These are phyloP conservation scores for Galerina marginata DNA, from an alignment of 768 basidiomycete genomes.

Conservation along the genomic window DNA sequence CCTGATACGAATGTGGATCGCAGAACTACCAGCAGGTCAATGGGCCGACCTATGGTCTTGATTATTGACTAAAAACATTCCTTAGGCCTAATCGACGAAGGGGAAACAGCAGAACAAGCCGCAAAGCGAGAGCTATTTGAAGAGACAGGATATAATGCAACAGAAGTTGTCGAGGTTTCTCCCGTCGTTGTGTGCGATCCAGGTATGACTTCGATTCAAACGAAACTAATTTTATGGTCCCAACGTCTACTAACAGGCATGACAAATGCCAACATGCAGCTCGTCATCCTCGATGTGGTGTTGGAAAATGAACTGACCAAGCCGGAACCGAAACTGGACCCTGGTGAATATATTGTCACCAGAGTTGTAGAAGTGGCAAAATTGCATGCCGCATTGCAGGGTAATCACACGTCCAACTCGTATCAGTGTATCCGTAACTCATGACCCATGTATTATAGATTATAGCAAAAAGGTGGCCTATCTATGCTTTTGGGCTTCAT, in stretches of 20 bases:
- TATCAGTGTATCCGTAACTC: slow-evolving; percentile 4
- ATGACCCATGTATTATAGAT: slow-evolving; percentile 37
- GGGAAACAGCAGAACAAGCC: slow-evolving; percentile 79
- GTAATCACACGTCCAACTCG: slow-evolving; percentile 46
- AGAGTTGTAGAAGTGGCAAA: slow-evolving; percentile 72
- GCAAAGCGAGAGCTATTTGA: slow-evolving; percentile 91
- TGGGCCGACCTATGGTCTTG: not conserved
- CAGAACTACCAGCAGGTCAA: slow-evolving; percentile 46
- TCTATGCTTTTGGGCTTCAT: not conserved
- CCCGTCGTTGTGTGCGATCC: slow-evolving; percentile 73
- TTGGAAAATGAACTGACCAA: slow-evolving; percentile 70
- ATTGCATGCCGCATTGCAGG: slow-evolving; percentile 66
- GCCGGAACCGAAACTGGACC: slow-evolving; percentile 78
- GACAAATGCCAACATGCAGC: slow-evolving; percentile 93
- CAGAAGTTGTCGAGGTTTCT: slow-evolving; percentile 63
- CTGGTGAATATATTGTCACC: slow-evolving; percentile 84
- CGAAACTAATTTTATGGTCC: slow-evolving; percentile 11
- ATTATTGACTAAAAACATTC: not conserved
- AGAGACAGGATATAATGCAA: slow-evolving; percentile 87
- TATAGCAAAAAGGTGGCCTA: slow-evolving; percentile 60
- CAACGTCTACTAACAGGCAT: slow-evolving; percentile 59
- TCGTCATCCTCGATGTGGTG: slow-evolving; percentile 73
- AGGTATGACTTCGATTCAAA: slow-evolving; percentile 42
- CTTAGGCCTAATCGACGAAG: slow-evolving; percentile 81
- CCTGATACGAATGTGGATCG: not conserved